Percentiles rank a stretch among this genome's conserved stretches.
Evolutionary conservation across 148 eudicot species (phyloP).

Genomic region (Rhododendron ferrugineum): DNA sequence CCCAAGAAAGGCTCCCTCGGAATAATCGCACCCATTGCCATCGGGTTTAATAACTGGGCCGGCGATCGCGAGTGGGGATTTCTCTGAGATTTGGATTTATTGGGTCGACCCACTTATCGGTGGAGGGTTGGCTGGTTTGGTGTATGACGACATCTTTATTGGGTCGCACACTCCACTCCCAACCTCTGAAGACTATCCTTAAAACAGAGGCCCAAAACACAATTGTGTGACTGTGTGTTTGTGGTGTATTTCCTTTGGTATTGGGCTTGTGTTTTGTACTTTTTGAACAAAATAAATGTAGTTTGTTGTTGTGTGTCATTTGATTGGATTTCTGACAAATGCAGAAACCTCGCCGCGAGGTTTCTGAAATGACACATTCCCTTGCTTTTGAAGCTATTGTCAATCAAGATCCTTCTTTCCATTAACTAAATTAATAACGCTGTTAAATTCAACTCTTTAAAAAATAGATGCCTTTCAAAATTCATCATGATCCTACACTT

Average conservation of each 20-base stretch:
- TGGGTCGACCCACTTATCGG: constrained; percentile 92
- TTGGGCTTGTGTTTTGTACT: too few species aligned
- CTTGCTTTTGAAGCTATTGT: too few species aligned
- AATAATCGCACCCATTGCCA: constrained; percentile 76
- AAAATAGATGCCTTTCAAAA: too few species aligned
- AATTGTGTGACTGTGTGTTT: neutral
- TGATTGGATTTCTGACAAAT: too few species aligned
- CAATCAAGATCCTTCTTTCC: too few species aligned
- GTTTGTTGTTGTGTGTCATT: too few species aligned
- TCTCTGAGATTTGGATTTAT: constrained; percentile 63
- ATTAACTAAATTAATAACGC: too few species aligned
- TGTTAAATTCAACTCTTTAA: too few species aligned
- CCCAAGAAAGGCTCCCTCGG: constrained; percentile 79
- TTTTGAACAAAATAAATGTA: too few species aligned
- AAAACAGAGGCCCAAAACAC: neutral
- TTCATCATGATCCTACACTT: too few species aligned
- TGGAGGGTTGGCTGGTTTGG: constrained; percentile 72
- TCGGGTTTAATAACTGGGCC: constrained; percentile 82
- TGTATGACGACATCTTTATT: constrained; percentile 69
- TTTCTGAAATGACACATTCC: too few species aligned
- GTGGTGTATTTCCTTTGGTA: neutral
- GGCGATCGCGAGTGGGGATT: constrained; percentile 54
- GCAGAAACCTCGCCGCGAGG: too few species aligned
- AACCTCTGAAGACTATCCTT: constrained; percentile 23
- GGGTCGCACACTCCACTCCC: constrained; percentile 16